These are phyloP conservation scores for Meira miltonrushii DNA, from an alignment of 1,284 basidiomycete species.

Conservation along the genomic window DNA sequence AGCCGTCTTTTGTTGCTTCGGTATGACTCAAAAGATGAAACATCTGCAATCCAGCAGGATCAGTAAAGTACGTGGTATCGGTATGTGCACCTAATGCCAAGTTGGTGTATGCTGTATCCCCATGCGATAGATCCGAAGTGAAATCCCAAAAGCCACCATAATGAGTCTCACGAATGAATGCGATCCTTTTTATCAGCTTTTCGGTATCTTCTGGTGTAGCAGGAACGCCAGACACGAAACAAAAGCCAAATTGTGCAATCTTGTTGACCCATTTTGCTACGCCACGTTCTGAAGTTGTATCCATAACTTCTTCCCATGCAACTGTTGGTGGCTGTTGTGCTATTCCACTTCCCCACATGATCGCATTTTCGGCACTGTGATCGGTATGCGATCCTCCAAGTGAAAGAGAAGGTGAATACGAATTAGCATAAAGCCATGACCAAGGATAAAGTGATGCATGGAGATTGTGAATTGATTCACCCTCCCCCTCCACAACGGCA, in stretches of 20 bases:
- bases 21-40: constrained; percentile 76
- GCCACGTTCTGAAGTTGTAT: constrained; percentile 60
- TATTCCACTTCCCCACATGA: constrained; percentile 77
- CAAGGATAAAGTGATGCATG: constrained; percentile 80
- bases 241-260: constrained; percentile 77
- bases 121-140: constrained; percentile 81
- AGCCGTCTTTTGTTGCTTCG: constrained; percentile 6
- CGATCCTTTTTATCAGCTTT: constrained; percentile 68
- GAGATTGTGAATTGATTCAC: background rate
- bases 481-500: background rate
- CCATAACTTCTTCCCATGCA: constrained; percentile 71
- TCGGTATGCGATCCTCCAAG: constrained; percentile 4
- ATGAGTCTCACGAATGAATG: constrained; percentile 87
- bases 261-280: constrained; percentile 76
- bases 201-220: constrained; percentile 78
- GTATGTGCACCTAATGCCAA: constrained; percentile 84
- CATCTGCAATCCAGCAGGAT: constrained; percentile 78
- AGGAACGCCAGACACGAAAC: constrained; percentile 77
- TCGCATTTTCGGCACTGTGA: background rate
- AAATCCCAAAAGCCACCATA: constrained; percentile 94
- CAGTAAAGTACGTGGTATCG: constrained; percentile 74
- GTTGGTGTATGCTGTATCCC: constrained; percentile 76
- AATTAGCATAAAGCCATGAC: constrained; percentile 71
- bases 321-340: constrained; percentile 70
- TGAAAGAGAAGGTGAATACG: constrained; percentile 65